Base-by-base conservation (phyloP, 768 basidiomycete species). In the Podaxis carcinomalis region DNA sequence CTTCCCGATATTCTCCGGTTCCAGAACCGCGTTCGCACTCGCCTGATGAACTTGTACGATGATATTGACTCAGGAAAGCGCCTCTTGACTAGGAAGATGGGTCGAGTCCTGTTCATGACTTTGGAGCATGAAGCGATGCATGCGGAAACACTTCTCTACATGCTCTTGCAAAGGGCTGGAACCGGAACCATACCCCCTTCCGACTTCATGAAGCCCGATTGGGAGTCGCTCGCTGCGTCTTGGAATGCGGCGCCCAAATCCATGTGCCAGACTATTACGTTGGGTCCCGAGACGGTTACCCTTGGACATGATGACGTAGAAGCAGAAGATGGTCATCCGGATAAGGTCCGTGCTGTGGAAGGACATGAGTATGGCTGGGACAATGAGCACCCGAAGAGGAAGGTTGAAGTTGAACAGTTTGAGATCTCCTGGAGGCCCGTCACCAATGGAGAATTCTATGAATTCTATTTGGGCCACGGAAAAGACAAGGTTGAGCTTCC, bases 311-410 rank as follows among this genome's bases (percentile, higher is more conserved):
- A 96, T 64, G 96, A 99, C 67, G 62, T 69, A 27, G 96, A 98
- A 72, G 74, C 70, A 0, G 83, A 90, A 5, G 95, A 98, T 69
- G 65, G 63, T 0, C 63, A 69, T 47, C 54, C 69, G 1, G 67
- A 64, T 37, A 69, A 72, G 16, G 67, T 73, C 2, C 67, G 71
- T 0, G 78, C 83, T 23, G 70, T 82, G 47, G 70, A 73, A 16
- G 74, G 73, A 6, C 88, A 95, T 67, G 84, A 88, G 59, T 93
- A 92, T 72, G 94, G 95, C 0, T 95, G 96, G 97, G 97, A 99
- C 70, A 95, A 93, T 66, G 97, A 99, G 74, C 80, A 87, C 65
- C 93, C 95, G 1, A 76, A 77, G 64, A 77, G 87, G 23, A 69
- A 68, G 13, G 83, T 88, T n/a, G 64, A 80, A 0, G 86, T 97